Evolutionary conservation across 192 early-diverging fungal genomes (phyloP).

Genomic region (Coemansia erecta): DNA sequence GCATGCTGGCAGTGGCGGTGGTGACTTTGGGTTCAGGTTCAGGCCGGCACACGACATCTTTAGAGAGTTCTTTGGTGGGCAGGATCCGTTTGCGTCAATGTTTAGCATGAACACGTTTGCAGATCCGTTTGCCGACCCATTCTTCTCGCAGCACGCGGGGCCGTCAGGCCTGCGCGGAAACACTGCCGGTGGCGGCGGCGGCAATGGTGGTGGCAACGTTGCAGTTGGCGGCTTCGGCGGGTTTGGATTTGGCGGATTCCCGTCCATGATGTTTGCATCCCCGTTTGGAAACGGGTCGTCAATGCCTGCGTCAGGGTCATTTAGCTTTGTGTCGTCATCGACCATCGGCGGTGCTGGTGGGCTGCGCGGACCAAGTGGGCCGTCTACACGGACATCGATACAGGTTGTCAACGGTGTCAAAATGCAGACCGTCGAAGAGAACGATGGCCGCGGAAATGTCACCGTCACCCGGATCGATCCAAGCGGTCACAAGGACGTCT

Average conservation of each 20-base stretch:
- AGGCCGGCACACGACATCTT: constrained; percentile 46
- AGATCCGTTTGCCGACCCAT: constrained; percentile 38
- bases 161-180: constrained; percentile 15
- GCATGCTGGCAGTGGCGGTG: constrained; percentile 2
- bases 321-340: constrained; percentile 53
- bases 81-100: constrained; percentile 45
- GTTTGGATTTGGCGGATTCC: constrained; percentile 20
- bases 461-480: constrained; percentile 45
- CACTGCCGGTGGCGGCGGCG: constrained; percentile 2
- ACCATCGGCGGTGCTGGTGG: constrained; percentile 31
- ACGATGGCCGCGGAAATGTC: constrained; percentile 45
- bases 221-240: neutral
- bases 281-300: constrained; percentile 15
- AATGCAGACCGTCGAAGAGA: constrained; percentile 42
- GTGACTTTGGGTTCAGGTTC: constrained; percentile 22
- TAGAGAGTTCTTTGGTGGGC: constrained; percentile 51
- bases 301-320: constrained; percentile 37
- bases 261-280: constrained; percentile 24
- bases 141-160: constrained; percentile 31
- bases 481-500: constrained; percentile 39
- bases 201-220: constrained; percentile 3
- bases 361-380: constrained; percentile 28
- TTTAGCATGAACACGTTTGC: constrained; percentile 33
- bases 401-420: constrained; percentile 48
- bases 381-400: constrained; percentile 37